phyloP scores from a whole-genome alignment of 192 early-diverging fungal genomes.

The Entomortierella beljakovae region DNA sequence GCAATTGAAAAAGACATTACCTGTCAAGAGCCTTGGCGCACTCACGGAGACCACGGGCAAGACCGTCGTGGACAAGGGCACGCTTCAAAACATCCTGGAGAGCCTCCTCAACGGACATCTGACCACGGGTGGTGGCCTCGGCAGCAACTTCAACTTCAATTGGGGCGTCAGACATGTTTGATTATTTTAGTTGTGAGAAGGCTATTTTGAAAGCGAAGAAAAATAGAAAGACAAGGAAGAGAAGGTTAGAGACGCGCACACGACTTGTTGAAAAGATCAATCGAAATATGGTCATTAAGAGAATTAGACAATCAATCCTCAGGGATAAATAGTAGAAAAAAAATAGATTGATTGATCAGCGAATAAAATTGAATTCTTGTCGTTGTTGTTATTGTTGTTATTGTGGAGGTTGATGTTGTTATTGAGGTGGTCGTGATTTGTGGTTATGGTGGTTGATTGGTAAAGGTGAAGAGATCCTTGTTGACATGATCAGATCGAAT shows the following conservation, averaged over 20 bases:
- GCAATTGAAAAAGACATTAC: conserved; percentile 46
- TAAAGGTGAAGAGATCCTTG: too few species aligned
- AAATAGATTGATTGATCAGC: too few species aligned
- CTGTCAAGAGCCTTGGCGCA: conserved; percentile 97
- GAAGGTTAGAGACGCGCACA: neutral
- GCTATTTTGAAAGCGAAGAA: conserved; percentile 2
- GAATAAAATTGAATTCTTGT: too few species aligned
- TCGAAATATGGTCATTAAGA: neutral
- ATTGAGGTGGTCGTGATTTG: too few species aligned
- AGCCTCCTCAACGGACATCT: conserved; percentile 90
- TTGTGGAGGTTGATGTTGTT: too few species aligned
- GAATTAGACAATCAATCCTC: too few species aligned
- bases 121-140: conserved; percentile 72
- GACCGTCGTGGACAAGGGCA: conserved; percentile 95
- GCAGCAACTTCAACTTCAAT: conserved; percentile 79
- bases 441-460: too few species aligned
- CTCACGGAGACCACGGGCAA: conserved; percentile 97
- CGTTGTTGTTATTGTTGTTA: too few species aligned
- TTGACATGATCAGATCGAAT: too few species aligned
- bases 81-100: conserved; percentile 97
- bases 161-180: conserved; percentile 63
- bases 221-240: neutral
- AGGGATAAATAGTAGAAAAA: too few species aligned
- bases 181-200: conserved; percentile 42
- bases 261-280: neutral